These are phyloP conservation scores for Ophiostoma australiae DNA, from an alignment of 2,329 filamentous ascomycete species.

Conservation along the genomic window DNA sequence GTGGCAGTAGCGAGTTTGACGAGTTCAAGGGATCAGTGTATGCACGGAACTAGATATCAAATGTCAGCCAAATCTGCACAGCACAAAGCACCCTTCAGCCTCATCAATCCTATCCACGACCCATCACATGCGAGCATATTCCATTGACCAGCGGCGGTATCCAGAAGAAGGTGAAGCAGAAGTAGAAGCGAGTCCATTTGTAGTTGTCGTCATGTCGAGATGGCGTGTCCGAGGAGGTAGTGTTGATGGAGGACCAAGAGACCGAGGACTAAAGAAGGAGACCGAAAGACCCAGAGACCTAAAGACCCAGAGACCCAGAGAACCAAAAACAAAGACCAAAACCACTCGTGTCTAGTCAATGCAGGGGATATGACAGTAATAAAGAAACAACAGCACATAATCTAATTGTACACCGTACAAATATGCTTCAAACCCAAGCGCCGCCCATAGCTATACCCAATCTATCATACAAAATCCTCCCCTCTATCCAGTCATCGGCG, in stretches of 20 bases:
- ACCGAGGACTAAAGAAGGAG: neutral
- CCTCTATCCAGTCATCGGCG: neutral
- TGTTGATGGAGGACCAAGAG: constrained; percentile 7
- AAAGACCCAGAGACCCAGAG: constrained; percentile 8
- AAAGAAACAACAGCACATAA: neutral
- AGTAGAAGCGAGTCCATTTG: constrained; percentile 1
- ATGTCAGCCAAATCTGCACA: constrained; percentile 17
- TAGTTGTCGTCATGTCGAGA: neutral
- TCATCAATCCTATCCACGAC: neutral
- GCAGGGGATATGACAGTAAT: neutral
- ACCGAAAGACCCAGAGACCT: constrained; percentile 6
- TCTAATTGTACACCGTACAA: constrained; percentile 3
- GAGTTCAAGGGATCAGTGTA: constrained; percentile 53
- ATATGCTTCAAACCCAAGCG: neutral
- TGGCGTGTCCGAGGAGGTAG: constrained; percentile 2
- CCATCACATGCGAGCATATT: neutral
- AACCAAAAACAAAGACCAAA: constrained; percentile 18
- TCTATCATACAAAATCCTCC: neutral
- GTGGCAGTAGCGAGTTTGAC: constrained; percentile 49
- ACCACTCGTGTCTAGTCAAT: constrained; percentile 12
- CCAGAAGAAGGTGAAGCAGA: neutral
- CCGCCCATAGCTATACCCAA: neutral
- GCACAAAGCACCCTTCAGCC: neutral
- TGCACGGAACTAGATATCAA: constrained; percentile 48
- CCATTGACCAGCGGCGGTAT: neutral